These are phyloP conservation scores for Podila horticola DNA, from an alignment of 192 early-diverging fungal genomes.

Conservation along the genomic window DNA sequence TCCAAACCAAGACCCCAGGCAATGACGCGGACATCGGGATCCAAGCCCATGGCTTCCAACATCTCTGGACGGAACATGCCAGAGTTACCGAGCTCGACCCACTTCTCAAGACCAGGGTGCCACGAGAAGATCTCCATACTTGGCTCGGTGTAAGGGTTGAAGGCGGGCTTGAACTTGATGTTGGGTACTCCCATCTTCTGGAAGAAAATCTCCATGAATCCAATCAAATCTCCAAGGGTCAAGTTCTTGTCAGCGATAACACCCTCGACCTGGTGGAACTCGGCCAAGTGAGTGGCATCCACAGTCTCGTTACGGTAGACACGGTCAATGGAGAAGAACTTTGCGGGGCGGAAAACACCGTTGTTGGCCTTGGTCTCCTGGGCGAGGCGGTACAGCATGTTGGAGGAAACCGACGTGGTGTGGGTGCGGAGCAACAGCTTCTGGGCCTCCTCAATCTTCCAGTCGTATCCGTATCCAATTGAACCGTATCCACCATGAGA, in stretches of 20 bases:
- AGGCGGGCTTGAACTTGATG: conserved; percentile 99
- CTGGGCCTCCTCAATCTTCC: conserved; percentile 93
- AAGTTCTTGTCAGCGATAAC: conserved; percentile 96
- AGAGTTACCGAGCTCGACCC: conserved; percentile 98
- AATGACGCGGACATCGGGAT: conserved; percentile 93
- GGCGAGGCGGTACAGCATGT: conserved; percentile 94
- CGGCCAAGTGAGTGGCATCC: conserved; percentile 98
- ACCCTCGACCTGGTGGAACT: conserved; percentile 99
- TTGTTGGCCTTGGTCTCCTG: conserved; percentile 69
- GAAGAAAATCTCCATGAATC: conserved; percentile 96
- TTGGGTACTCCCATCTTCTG: conserved; percentile 94
- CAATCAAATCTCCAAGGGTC: conserved; percentile 96
- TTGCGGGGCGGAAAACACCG: conserved; percentile 87
- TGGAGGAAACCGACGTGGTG: conserved; percentile 92
- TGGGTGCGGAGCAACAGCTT: conserved; percentile 96
- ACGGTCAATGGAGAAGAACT: conserved; percentile 99
- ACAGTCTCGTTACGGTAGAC: conserved; percentile 99
- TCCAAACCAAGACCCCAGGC: conserved; percentile 98
- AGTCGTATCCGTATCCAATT: conserved; percentile 93
- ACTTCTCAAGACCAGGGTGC: conserved; percentile 85
- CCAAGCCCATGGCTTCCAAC: conserved; percentile 94
- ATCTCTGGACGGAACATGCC: conserved; percentile 99
- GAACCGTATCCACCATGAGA: conserved; percentile 94
- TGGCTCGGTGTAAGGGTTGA: conserved; percentile 99
- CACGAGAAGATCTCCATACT: conserved; percentile 99